Evolutionary conservation across 2,329 filamentous ascomycete genomes (phyloP), one percentile per base, ranked within the genome.

Genomic region (Alternaria incomplexa): DNA sequence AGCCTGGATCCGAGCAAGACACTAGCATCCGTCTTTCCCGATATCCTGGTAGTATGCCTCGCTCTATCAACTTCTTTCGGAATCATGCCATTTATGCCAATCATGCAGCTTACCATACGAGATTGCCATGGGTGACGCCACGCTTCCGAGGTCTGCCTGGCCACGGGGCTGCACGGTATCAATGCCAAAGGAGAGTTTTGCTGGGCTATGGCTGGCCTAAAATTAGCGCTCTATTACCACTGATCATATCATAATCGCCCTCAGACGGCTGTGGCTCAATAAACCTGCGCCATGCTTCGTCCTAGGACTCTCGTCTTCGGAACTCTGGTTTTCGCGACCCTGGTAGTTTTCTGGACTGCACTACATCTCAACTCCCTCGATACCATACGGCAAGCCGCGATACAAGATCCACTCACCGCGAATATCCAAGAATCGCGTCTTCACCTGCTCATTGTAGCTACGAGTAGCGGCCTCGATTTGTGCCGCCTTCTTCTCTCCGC

Each of bases 281-380:
- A 28, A 25, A 13, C 26, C n/a, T 56, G 53, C 53, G 53, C 53
- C 25, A 56, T 56, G 53, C 53, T 44, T 56, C 53, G 53, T 46
- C 40, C 53, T 28, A 26, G 53, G 53, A 12, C 40, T 46, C 20
- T 47, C 22, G 43, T 45, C 13, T 26, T 13, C 26, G 54, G 43
- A 28, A 30, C 30, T 17, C 20, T 56, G 26, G 43, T 46, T 36
- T 56, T 56, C 28, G 44, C 54, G 54, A 47, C 54, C 20, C 28
- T 56, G 17, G 40, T 40, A 22, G 30, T 40, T 48, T 20, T 56
- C n/a, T 56, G 54, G 54, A 36, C 54, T 17, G 28, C 43, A 13
- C 54, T 48, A 48, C 54, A 26, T 32, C 44, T 25, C n/a, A 44
- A 30, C 23, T 32, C 44, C 17, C 23, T 56, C 54, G n/a, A 48